Conservation (phyloP, 2,329 filamentous ascomycete species). For the Cladosporium sp. region DNA sequence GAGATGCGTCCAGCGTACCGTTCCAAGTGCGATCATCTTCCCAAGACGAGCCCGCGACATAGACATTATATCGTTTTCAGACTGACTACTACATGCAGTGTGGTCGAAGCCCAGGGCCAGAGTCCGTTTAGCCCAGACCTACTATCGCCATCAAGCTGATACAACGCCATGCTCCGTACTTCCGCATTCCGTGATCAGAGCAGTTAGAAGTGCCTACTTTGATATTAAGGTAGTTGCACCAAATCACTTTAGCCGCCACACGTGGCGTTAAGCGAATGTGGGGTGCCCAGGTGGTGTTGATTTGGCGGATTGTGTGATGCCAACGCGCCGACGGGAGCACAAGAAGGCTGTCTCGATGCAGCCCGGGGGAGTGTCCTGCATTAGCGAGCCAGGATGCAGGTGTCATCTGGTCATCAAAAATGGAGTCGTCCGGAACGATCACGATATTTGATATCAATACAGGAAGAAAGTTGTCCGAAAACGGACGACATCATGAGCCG, state of each 20-base stretch:
- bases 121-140: background rate
- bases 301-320: slow-evolving; percentile 1
- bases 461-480: background rate
- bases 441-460: background rate
- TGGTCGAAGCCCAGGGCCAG: background rate
- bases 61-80: slow-evolving; percentile 5
- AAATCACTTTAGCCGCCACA: slow-evolving; percentile 10
- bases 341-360: slow-evolving; percentile 9
- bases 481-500: background rate
- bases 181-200: slow-evolving; percentile 19
- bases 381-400: background rate
- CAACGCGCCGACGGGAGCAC: slow-evolving; percentile 5
- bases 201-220: slow-evolving; percentile 5
- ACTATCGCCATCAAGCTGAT: slow-evolving; percentile 10
- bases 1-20: background rate
- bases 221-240: slow-evolving; percentile 17
- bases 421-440: background rate
- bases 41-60: background rate
- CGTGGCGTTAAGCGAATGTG: slow-evolving; percentile 17
- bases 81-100: background rate
- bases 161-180: slow-evolving; percentile 12
- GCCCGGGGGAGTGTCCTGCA: background rate
- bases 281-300: background rate
- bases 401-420: slow-evolving; percentile 10
- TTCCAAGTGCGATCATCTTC: background rate